Conservation (phyloP, 2,329 filamentous ascomycete genomes). For the Aspergillus bombycis region DNA sequence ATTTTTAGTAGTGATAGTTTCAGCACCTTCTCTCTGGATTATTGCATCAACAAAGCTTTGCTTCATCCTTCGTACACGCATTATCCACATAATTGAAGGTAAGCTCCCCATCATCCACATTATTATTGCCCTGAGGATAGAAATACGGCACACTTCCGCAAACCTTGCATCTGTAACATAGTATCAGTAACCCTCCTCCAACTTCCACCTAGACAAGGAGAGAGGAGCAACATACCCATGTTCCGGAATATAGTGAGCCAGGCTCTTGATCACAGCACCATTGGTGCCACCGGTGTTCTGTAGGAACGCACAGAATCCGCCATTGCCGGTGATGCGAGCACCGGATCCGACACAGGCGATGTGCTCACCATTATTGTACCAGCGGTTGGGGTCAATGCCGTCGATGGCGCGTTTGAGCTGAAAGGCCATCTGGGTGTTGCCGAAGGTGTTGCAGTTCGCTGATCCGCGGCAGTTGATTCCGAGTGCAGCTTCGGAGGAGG, state of each 20-base stretch:
- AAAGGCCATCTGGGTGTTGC: neutral
- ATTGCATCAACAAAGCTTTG: neutral
- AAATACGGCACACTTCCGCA: neutral
- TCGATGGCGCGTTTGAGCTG: neutral
- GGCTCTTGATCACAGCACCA: neutral
- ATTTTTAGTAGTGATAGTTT: neutral
- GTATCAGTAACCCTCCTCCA: neutral
- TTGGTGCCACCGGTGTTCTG: neutral
- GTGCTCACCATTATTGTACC: neutral
- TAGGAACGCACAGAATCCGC: neutral
- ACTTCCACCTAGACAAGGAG: too few species aligned
- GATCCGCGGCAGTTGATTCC: conserved; percentile 1
- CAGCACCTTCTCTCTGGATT: neutral
- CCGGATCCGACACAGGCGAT: neutral
- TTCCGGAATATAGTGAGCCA: neutral
- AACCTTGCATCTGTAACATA: neutral
- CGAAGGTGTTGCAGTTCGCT: neutral
- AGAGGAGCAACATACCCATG: neutral
- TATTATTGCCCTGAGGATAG: neutral
- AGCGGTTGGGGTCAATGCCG: neutral
- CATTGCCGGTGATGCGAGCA: neutral
- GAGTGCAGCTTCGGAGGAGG: neutral
- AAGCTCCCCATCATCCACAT: neutral
- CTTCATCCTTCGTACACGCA: neutral
- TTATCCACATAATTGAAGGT: conserved; percentile 1